Conservation (phyloP, 208 protist genomes). For the Trypanosoma rangeli region DNA sequence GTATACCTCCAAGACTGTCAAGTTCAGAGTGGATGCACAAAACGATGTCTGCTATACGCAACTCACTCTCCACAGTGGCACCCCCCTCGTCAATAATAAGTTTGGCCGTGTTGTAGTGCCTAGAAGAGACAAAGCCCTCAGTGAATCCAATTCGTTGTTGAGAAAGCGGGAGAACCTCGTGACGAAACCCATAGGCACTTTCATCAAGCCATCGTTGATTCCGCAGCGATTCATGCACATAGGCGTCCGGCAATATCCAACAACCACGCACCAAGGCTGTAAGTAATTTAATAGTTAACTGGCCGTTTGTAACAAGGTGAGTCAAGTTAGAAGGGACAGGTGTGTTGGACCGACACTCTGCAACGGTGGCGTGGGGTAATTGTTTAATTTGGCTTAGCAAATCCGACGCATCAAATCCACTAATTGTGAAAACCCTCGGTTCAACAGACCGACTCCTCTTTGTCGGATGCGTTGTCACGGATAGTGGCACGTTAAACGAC, state of each 20-base stretch:
- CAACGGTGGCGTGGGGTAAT: conserved; percentile 73
- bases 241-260: conserved; percentile 84
- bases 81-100: conserved; percentile 74
- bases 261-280: conserved; percentile 83
- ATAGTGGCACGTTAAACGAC: conserved; percentile 19
- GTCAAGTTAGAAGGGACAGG: conserved; percentile 84
- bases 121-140: conserved; percentile 57
- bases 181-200: conserved; percentile 80
- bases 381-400: conserved; percentile 60
- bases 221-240: conserved; percentile 64
- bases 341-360: conserved; percentile 81
- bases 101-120: conserved; percentile 70
- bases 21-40: conserved; percentile 74
- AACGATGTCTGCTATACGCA: conserved; percentile 58
- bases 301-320: conserved; percentile 84
- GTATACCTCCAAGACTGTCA: conserved; percentile 20
- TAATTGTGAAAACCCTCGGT: conserved; percentile 80
- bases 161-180: conserved; percentile 67
- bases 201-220: conserved; percentile 62
- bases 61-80: conserved; percentile 46
- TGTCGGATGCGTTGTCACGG: conserved; percentile 7
- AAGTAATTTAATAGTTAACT: conserved; percentile 87
- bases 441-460: conserved; percentile 61
- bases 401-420: conserved; percentile 75
- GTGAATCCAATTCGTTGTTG: conserved; percentile 69